Base-by-base conservation (phyloP, 2,329 filamentous ascomycete genomes). In the Exophiala sp. region DNA sequence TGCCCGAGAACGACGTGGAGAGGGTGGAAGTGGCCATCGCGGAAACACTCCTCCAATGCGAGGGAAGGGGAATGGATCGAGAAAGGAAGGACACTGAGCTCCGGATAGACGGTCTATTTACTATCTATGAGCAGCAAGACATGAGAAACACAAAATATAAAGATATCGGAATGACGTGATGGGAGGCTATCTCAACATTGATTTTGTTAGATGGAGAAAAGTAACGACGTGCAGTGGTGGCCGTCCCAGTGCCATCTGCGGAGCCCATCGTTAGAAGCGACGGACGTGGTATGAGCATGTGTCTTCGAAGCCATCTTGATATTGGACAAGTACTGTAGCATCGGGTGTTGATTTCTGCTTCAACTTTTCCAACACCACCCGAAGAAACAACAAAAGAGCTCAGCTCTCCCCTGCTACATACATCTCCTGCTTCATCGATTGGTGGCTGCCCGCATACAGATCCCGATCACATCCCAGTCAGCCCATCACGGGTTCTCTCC, bases 1-100 rank as follows among this genome's bases (percentile, higher is more conserved):
- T 68, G 34, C 69, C 65, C 16, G 76, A 74, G 65, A 84, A 78
- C 51, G 78, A 74, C 60, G 74, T 77, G 48, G 75, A 70, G 29
- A 84, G 72, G 21, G 80, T 82, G 55, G 76, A 66, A 75, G 80
- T 79, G 32, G 37, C 45, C 58, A 59, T 66, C 52, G 40, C 40
- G 19, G 16, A n/a, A 21, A 34, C 3, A 16, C 30, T 24, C 37
- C 29, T 38, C 27, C 8, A 34, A 34, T 7, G 14, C 18, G 9
- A 41, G 30, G 21, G 35, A 32, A 24, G 39, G 34, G 47, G 22
- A 43, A 11, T 11, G 22, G 18, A 34, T 9, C 3, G 42, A 23
- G 37, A 19, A 37, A 6, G 42, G 7, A 35, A 29, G 27, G 23
- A 35, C 24, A 5, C 5, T 5, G 10, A 6, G 24, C 10, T 27